Base-by-base conservation (phyloP, 768 basidiomycete species). In the Boletus huronensis region DNA sequence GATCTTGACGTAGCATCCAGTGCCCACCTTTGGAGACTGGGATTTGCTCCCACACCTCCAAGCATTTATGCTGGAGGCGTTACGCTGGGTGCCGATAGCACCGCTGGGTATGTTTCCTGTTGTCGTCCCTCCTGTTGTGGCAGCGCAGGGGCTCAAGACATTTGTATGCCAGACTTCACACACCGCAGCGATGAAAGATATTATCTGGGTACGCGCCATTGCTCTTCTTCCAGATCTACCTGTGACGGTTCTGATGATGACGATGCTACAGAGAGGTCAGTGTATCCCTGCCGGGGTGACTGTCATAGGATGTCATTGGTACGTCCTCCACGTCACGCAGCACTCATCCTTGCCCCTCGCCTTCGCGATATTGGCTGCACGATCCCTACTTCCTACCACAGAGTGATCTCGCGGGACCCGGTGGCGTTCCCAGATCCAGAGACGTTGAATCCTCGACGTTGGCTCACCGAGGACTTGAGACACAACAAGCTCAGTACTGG, bases 211-310 rank as follows among this genome's bases (percentile, higher is more conserved):
- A 17, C 8, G 35, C 17, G 35, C 7, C 3, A 6, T 35, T 35
- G 16, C 3, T 35, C 34, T 35, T 16, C 6, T 7, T 17, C 34
- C 16, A 17, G 34, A 35, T 17, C 16, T 17, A 17, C 16, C 34
- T 17, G 34, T 35, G 16, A 16, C 6, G 14, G 7, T 35, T 17
- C 16, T 16, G 13, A 32, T 32, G 16, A 17, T 29, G 36, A 7
- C 5, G 6, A 14, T 31, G 25, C 29, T 7, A 17, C 36, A 66
- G 65, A 59, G 44, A 32, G 65, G 62, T 13, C 54, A 60, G 14
- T 47, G 55, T 31, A 64, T 67, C 44, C 62, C 65, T 14, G 58
- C 53, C 0, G 64, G 62, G 2, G 65, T 62, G 5, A 60, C 54
- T 10, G 54, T 66, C 25, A 8, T 58, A 17, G 63, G 60, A 29